Percentiles rank a stretch among this genome's conserved stretches.
Evolutionary conservation across 2,329 filamentous ascomycete genomes (phyloP).

Genomic region (Fusarium coicis): DNA sequence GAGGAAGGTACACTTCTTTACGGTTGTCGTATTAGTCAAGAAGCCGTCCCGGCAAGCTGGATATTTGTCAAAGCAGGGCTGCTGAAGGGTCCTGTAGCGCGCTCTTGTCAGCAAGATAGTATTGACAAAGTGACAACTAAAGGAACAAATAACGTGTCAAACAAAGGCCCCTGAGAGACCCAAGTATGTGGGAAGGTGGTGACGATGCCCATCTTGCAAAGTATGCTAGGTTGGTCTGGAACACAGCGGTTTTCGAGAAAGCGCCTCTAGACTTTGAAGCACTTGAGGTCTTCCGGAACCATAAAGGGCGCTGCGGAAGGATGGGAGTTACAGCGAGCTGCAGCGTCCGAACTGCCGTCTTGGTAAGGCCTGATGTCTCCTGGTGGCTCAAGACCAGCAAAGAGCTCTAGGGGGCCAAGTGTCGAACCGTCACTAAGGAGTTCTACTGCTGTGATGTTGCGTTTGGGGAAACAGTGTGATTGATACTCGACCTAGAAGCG

Average conservation of each 20-base stretch:
- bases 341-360: accelerated
- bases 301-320: accelerated
- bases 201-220: not conserved
- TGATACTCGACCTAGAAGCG: accelerated
- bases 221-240: no score
- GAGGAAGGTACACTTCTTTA: no score
- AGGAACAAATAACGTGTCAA: not conserved
- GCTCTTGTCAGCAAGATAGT: not conserved
- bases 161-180: not conserved
- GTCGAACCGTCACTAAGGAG: not conserved
- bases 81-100: not conserved
- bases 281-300: accelerated
- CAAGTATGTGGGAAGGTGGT: accelerated
- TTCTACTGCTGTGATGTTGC: not conserved
- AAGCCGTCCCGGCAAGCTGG: not conserved
- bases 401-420: not conserved
- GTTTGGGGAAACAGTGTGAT: not conserved
- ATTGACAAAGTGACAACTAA: no score
- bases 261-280: not conserved
- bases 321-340: not conserved
- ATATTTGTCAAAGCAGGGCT: not conserved
- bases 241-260: not conserved
- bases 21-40: not conserved
- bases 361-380: not conserved
- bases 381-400: no score